Evolutionary conservation across 2,329 filamentous ascomycete genomes (phyloP).

Genomic region (Tricladium varicosporioides): DNA sequence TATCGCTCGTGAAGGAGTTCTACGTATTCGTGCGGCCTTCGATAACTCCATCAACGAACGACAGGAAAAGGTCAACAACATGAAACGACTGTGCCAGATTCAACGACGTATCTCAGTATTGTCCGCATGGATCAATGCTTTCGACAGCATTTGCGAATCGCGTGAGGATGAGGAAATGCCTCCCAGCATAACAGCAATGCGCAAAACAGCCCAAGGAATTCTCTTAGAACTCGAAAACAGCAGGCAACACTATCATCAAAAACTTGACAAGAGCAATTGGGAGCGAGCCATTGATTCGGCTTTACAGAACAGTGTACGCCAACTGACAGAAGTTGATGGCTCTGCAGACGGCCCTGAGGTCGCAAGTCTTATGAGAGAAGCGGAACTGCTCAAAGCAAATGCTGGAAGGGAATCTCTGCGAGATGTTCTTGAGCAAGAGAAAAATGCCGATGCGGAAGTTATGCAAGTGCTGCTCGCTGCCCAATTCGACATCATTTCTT

Average conservation of each 20-base stretch:
- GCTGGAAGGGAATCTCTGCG: constrained; percentile 77
- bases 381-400: constrained; percentile 79
- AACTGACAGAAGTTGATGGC: constrained; percentile 70
- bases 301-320: constrained; percentile 77
- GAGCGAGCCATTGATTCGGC: constrained; percentile 85
- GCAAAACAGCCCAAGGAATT: constrained; percentile 86
- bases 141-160: constrained; percentile 76
- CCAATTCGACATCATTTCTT: constrained; percentile 87
- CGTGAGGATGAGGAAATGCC: constrained; percentile 70
- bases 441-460: constrained; percentile 70
- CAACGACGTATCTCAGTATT: constrained; percentile 82
- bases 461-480: constrained; percentile 83
- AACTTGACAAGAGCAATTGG: constrained; percentile 78
- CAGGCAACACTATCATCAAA: constrained; percentile 85
- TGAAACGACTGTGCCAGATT: constrained; percentile 79
- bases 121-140: constrained; percentile 90
- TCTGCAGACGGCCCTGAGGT: constrained; percentile 66
- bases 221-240: constrained; percentile 86
- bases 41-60: constrained; percentile 77
- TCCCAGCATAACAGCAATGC: constrained; percentile 68
- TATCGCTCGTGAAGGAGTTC: constrained; percentile 73
- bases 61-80: constrained; percentile 72
- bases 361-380: constrained; percentile 73
- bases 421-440: constrained; percentile 81
- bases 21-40: constrained; percentile 78